Evolutionary conservation across 1,284 basidiomycete genomes (phyloP), one percentile per base, ranked within the genome.

Genomic region (Stygiomarasmius scandens): DNA sequence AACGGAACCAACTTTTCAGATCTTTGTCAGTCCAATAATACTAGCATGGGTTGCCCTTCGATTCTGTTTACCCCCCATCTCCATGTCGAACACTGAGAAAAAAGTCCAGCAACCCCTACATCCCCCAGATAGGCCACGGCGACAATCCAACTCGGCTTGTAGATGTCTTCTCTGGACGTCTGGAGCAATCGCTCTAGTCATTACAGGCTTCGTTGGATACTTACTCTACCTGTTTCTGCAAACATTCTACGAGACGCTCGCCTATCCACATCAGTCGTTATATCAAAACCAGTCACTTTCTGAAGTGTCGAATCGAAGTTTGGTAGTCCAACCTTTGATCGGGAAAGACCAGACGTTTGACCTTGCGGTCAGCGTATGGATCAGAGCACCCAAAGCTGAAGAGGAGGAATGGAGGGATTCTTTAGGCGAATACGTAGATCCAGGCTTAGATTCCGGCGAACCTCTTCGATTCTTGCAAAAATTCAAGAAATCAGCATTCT

Each of bases 291-390:
- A 58, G 38, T 63, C 63, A 34, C 60, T 67, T 9, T 55, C 53
- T 2, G 59, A 64, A 36, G 61, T 69, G n/a, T 45, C 27, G 11
- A 49, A 67, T 43, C 65, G 59, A 46, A 59, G 58, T 16, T 56
- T 57, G 8, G 69, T 74, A 4, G 70, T 73, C 3, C 68, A 62
- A 19, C 72, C 72, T 1, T 63, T 76, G 47, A 64, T 76, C 22
- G 64, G 64, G n/a, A 51, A 60, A n/a, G 48, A 69, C 16, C 65
- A 69, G 46, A 55, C 53, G 4, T 74, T 74, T 48, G 70, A 75
- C 54, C 63, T 74, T 27, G 67, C 66, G 22, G 71, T 71, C 8
- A 71, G 67, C 12, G 67, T 75, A 2, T 73, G 73, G 72, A 49
- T 70, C 19, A 55, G 60, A 23, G 55, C 59, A 3, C 27, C 56